Evolutionary conservation across 1,284 basidiomycete species (phyloP).

Genomic region (Papiliotrema fonsecae): DNA sequence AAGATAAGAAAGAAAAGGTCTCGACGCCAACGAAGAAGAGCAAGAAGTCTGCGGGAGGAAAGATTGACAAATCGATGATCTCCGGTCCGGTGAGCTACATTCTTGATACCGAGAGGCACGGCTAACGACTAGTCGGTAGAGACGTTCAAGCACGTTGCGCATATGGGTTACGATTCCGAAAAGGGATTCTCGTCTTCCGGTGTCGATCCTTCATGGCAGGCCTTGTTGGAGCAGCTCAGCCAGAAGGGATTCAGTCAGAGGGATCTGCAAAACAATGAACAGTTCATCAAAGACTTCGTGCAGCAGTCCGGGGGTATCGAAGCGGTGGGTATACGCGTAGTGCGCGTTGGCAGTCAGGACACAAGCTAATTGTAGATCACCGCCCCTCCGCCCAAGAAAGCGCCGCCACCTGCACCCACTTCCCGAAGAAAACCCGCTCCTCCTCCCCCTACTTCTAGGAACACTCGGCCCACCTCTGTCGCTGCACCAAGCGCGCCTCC

Average conservation of each 20-base stretch:
- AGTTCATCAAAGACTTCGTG: conserved; percentile 84
- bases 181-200: conserved; percentile 79
- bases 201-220: conserved; percentile 89
- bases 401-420: conserved; percentile 44
- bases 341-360: not conserved
- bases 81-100: conserved; percentile 60
- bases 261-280: conserved; percentile 69
- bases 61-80: conserved; percentile 87
- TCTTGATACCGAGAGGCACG: not conserved
- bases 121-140: conserved; percentile 50
- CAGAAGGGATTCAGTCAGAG: conserved; percentile 62
- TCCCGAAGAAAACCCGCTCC: conserved; percentile 47
- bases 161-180: conserved; percentile 89
- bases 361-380: not conserved
- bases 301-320: conserved; percentile 54
- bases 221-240: conserved; percentile 68
- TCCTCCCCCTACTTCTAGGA: conserved; percentile 48
- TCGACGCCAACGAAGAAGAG: conserved; percentile 51
- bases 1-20: conserved; percentile 37
- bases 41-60: conserved; percentile 59
- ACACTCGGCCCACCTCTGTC: conserved; percentile 33
- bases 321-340: conserved; percentile 13
- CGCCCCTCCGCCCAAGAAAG: conserved; percentile 29
- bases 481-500: conserved; percentile 42
- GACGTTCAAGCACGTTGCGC: conserved; percentile 85